These are phyloP conservation scores for Euphorbia lathyris DNA, from an alignment of 345 rosid genomes.

Conservation along the genomic window DNA sequence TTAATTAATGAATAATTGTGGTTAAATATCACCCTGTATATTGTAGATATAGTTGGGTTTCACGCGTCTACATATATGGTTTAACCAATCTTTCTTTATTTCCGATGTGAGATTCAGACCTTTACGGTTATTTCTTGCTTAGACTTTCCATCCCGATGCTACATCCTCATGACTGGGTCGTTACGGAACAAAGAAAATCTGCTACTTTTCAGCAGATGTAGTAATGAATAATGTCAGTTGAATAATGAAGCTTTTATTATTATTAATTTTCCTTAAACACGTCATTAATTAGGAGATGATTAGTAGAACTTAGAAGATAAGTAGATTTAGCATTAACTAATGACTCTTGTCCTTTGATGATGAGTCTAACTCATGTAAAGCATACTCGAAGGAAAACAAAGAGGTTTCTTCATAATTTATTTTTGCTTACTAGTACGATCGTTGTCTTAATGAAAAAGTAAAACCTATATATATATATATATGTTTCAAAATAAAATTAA, in stretches of 20 bases:
- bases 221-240: background rate
- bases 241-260: background rate
- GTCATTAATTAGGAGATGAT: slow-evolving; percentile 10
- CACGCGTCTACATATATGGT: no score
- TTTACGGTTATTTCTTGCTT: no score
- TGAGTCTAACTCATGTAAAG: background rate
- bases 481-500: no score
- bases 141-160: no score
- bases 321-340: slow-evolving; percentile 22
- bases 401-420: slow-evolving; percentile 4
- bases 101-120: no score
- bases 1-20: background rate
- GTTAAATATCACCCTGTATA: no score
- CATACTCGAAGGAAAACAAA: background rate
- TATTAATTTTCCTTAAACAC: background rate
- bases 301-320: slow-evolving; percentile 29
- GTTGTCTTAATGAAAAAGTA: background rate
- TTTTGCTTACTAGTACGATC: background rate
- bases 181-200: background rate
- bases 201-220: background rate
- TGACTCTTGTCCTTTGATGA: slow-evolving; percentile 14
- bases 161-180: no score
- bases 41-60: no score
- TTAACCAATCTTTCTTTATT: no score
- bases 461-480: background rate